A percentile compares a stretch with the other conserved stretches of the same genome.
phyloP scores from a whole-genome alignment of 768 basidiomycete genomes.

The Mycena belliarum region DNA sequence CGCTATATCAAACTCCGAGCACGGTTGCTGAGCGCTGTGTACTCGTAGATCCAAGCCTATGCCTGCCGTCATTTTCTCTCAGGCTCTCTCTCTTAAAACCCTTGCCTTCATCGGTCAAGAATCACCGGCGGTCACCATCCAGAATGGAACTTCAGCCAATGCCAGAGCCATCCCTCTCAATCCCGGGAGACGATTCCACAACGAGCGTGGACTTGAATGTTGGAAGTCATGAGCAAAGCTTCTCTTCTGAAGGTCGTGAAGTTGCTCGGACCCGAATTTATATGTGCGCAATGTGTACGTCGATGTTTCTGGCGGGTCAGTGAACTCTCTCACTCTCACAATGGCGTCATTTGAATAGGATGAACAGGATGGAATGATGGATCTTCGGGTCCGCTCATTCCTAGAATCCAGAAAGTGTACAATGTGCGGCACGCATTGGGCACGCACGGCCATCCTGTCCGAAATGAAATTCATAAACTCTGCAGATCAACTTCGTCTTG shows the following conservation, averaged over 20 bases:
- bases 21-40: no score
- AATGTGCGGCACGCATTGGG: background rate
- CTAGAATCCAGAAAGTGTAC: conserved; percentile 20
- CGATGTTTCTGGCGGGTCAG: conserved; percentile 10
- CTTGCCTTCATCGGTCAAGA: background rate
- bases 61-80: no score
- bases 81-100: no score
- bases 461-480: background rate
- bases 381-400: conserved; percentile 2
- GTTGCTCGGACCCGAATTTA: conserved; percentile 2
- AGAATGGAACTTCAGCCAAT: conserved; percentile 7
- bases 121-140: background rate
- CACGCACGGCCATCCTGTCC: background rate
- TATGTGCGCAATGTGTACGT: conserved; percentile 6
- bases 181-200: conserved; percentile 4
- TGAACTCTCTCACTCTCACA: background rate
- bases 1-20: no score
- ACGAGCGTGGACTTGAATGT: conserved; percentile 1
- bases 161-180: conserved; percentile 1
- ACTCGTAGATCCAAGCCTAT: no score
- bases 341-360: background rate
- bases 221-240: background rate
- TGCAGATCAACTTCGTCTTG: conserved; percentile 43
- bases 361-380: background rate
- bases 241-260: background rate